Conservation (phyloP, 768 basidiomycete genomes). For the Serendipita sp. region DNA sequence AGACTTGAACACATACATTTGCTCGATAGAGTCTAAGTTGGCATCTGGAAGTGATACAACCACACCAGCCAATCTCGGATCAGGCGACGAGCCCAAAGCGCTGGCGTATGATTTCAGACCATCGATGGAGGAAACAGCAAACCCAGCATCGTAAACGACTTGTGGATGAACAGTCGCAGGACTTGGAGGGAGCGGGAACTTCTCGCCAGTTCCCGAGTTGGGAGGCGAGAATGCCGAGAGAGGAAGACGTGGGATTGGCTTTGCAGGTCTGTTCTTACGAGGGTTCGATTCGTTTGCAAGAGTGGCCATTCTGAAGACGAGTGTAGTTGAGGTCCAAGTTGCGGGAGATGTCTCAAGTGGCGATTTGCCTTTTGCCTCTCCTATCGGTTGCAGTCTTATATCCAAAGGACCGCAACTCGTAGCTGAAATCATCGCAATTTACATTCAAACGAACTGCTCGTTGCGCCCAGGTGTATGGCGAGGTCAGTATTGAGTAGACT, state of each 20-base stretch:
- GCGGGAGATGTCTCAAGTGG: too few relatives aligned
- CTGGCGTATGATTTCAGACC: conserved; percentile 36
- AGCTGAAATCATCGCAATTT: too few relatives aligned
- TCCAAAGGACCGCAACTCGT: too few relatives aligned
- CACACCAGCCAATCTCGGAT: conserved; percentile 33
- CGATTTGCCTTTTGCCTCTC: too few relatives aligned
- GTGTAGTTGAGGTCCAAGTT: too few relatives aligned
- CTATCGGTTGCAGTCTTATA: too few relatives aligned
- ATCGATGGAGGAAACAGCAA: conserved; percentile 30
- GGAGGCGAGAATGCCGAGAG: conserved; percentile 62
- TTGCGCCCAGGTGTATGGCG: too few relatives aligned
- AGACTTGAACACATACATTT: neutral
- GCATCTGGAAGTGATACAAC: conserved; percentile 35
- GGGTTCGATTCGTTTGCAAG: conserved; percentile 13
- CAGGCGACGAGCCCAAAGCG: conserved; percentile 32
- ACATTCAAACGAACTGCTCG: too few relatives aligned
- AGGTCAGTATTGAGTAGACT: too few relatives aligned
- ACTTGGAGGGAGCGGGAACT: conserved; percentile 51
- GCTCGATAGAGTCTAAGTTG: neutral
- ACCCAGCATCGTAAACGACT: conserved; percentile 51
- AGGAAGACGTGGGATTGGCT: conserved; percentile 54
- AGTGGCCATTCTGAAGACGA: neutral
- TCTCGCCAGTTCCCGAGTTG: conserved; percentile 47
- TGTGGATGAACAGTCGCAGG: conserved; percentile 51
- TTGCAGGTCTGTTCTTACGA: conserved; percentile 43